A percentile compares a stretch with the other conserved stretches of the same genome.
Conservation (phyloP, 768 basidiomycete species). For the Pholiota microspora region DNA sequence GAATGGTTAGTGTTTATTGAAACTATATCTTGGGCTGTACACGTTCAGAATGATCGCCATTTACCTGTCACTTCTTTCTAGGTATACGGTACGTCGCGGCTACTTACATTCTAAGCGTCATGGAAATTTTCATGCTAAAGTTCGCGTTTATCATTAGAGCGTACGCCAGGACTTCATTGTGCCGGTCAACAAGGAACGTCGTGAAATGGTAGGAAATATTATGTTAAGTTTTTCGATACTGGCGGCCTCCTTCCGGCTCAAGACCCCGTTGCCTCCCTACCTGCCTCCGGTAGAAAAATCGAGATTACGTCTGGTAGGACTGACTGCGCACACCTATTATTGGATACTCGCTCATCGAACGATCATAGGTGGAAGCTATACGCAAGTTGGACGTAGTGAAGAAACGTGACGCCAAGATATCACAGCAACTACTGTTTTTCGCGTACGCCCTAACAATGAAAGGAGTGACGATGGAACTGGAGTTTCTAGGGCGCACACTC, state of each 20-base stretch:
- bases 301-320: conserved; percentile 68
- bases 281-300: conserved; percentile 90
- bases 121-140: background rate
- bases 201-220: conserved; percentile 95
- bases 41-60: too few relatives aligned
- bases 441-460: conserved; percentile 95
- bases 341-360: conserved; percentile 2
- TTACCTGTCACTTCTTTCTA: conserved; percentile 23
- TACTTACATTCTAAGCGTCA: background rate
- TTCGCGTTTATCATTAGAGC: conserved; percentile 39
- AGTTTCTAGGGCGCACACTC: conserved; percentile 73
- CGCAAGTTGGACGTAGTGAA: conserved; percentile 85
- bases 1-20: conserved; percentile 65
- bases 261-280: conserved; percentile 94
- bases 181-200: conserved; percentile 85
- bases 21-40: too few relatives aligned
- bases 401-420: conserved; percentile 75
- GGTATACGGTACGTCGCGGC: conserved; percentile 65
- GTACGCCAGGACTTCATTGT: conserved; percentile 86
- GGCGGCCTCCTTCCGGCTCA: conserved; percentile 76
- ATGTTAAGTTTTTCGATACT: conserved; percentile 85
- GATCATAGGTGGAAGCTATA: conserved; percentile 72
- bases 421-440: conserved; percentile 86
- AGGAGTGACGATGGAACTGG: conserved; percentile 88
- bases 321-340: background rate